These are phyloP conservation scores for Solanum commersonii DNA, from an alignment of 257 asterid genomes.

Conservation along the genomic window DNA sequence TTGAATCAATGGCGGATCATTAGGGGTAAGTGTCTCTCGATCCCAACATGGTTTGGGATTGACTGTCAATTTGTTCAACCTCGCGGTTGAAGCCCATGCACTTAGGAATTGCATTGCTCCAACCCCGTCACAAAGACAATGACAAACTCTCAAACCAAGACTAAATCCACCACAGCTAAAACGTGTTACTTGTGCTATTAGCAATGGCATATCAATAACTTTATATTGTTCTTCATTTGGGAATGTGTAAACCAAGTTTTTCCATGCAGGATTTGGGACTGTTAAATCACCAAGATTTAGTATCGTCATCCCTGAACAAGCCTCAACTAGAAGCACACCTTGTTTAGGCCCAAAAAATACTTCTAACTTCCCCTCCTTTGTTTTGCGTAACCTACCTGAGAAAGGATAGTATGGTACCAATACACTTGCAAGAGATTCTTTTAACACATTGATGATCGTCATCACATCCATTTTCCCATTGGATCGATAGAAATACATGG, in stretches of 20 bases:
- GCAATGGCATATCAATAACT: slow-evolving; percentile 76
- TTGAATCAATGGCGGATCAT: slow-evolving; percentile 40
- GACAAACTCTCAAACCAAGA: slow-evolving; percentile 75
- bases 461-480: background rate
- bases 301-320: slow-evolving; percentile 38
- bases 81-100: slow-evolving; percentile 78
- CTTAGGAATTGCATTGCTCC: slow-evolving; percentile 83
- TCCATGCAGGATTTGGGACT: slow-evolving; percentile 84
- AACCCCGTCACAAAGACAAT: slow-evolving; percentile 82
- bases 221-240: slow-evolving; percentile 64
- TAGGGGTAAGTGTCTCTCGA: slow-evolving; percentile 52
- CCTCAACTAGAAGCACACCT: slow-evolving; percentile 70
- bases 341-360: slow-evolving; percentile 57
- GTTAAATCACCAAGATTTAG: slow-evolving; percentile 56
- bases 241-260: slow-evolving; percentile 41
- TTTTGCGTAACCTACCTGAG: slow-evolving; percentile 63
- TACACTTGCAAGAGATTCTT: slow-evolving; percentile 50
- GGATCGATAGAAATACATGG: slow-evolving; percentile 53
- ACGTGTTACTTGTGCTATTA: slow-evolving; percentile 71
- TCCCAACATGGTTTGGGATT: slow-evolving; percentile 70
- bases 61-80: slow-evolving; percentile 29
- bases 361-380: slow-evolving; percentile 57
- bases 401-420: slow-evolving; percentile 80
- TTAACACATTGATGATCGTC: slow-evolving; percentile 20
- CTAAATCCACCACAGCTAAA: slow-evolving; percentile 79